Evolutionary conservation across 345 rosid genomes (phyloP).

Genomic region (Salix brachista): DNA sequence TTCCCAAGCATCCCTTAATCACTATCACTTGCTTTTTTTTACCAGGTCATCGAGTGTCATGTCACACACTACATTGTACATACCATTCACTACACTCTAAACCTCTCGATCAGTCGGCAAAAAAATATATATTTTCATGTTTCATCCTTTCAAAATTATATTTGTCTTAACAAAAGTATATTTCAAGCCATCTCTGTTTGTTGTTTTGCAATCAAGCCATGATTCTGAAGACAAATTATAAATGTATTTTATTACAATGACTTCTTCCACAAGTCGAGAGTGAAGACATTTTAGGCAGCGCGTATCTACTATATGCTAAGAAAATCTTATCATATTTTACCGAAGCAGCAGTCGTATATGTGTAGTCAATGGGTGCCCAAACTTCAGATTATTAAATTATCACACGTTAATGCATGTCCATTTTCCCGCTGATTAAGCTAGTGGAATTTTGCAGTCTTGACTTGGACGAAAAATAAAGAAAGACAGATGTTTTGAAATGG

Average conservation of each 20-base stretch:
- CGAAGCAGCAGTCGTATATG: neutral
- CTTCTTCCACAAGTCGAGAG: constrained; percentile 24
- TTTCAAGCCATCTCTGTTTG: constrained; percentile 16
- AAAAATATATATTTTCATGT: neutral
- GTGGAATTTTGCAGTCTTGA: constrained; percentile 22
- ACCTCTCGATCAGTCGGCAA: constrained; percentile 11
- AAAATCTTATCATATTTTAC: constrained; percentile 4
- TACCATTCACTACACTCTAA: neutral
- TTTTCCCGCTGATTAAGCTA: constrained; percentile 18
- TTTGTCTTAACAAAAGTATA: neutral
- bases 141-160: neutral
- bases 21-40: neutral
- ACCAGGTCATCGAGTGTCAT: constrained; percentile 9
- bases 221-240: neutral
- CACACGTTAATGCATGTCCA: neutral
- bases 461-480: neutral
- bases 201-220: constrained; percentile 33
- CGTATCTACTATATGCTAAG: constrained; percentile 5
- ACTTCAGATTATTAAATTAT: neutral
- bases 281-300: constrained; percentile 31
- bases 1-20: neutral
- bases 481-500: neutral
- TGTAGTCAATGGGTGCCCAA: constrained; percentile 9
- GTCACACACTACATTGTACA: neutral
- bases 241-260: neutral